These are phyloP conservation scores for Tylopilus subfusipes DNA, from an alignment of 768 basidiomycete species.

Conservation along the genomic window DNA sequence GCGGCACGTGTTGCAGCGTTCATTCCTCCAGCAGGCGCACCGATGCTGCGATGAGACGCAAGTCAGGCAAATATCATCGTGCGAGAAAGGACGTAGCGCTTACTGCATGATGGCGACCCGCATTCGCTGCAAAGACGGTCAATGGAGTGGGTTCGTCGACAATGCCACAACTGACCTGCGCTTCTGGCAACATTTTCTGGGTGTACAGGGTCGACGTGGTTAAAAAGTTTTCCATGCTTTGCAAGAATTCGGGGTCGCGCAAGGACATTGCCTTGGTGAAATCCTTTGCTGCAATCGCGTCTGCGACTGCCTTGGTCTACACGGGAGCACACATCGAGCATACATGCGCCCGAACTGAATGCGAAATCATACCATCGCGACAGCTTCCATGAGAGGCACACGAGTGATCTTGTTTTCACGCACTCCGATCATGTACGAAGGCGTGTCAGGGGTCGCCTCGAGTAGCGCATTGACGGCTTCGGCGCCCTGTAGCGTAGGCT, in stretches of 20 bases:
- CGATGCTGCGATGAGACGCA: slow-evolving; percentile 55
- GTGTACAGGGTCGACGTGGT: slow-evolving; percentile 64
- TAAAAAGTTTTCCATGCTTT: slow-evolving; percentile 82
- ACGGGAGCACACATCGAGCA: slow-evolving; percentile 3
- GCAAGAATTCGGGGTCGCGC: slow-evolving; percentile 88
- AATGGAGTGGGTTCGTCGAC: background rate
- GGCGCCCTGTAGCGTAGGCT: slow-evolving; percentile 96
- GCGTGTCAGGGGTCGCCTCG: slow-evolving; percentile 80
- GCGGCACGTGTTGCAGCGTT: slow-evolving; percentile 82
- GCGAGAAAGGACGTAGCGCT: slow-evolving; percentile 25
- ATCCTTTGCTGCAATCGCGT: slow-evolving; percentile 77
- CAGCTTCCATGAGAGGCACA: slow-evolving; percentile 90
- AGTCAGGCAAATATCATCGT: background rate
- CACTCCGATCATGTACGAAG: slow-evolving; percentile 97
- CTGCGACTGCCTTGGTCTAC: slow-evolving; percentile 82
- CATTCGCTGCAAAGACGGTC: slow-evolving; percentile 51
- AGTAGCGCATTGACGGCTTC: slow-evolving; percentile 90
- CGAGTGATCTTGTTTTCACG: slow-evolving; percentile 93
- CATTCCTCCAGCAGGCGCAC: slow-evolving; percentile 98
- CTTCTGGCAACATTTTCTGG: slow-evolving; percentile 48
- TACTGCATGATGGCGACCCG: slow-evolving; percentile 83
- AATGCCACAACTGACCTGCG: slow-evolving; percentile 35
- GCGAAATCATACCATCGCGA: slow-evolving; percentile 59
- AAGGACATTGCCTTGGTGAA: slow-evolving; percentile 85
- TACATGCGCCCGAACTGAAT: background rate